Conservation (phyloP, 2,329 filamentous ascomycete species). For the Alternaria brassicicola region DNA sequence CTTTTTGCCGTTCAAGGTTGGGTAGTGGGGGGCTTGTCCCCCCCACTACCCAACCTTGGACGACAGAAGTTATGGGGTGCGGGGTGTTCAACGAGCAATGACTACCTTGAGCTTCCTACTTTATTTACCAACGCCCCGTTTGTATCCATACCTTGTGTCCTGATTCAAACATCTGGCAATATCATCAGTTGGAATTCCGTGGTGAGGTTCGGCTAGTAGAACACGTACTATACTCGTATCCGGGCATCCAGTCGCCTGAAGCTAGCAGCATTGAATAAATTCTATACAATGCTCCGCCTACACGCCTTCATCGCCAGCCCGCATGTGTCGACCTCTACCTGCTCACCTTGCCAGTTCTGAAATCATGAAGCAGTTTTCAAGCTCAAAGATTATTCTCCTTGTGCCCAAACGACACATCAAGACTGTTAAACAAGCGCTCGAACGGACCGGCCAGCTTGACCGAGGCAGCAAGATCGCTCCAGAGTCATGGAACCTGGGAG, state of each 20-base stretch:
- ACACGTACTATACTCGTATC: not conserved
- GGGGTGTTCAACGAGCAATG: constrained; percentile 21
- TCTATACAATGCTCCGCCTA: not conserved
- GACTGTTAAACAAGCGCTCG: constrained; percentile 47
- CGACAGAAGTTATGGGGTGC: no score
- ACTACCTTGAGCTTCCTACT: not conserved
- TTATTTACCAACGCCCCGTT: not conserved
- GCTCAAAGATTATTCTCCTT: constrained; percentile 19
- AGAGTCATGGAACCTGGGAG: not conserved
- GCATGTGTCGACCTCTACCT: not conserved
- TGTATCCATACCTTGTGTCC: not conserved
- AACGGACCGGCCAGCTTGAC: constrained; percentile 37
- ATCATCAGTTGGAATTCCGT: not conserved
- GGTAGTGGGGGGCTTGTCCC: no score
- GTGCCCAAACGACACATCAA: constrained; percentile 48
- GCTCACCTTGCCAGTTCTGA: not conserved
- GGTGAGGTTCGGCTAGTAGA: not conserved
- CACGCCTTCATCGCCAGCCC: not conserved
- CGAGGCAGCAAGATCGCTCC: constrained; percentile 37
- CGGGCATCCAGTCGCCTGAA: not conserved
- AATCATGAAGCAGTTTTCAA: not conserved
- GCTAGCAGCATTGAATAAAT: not conserved
- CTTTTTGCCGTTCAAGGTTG: no score
- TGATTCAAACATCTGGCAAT: not conserved
- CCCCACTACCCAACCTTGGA: no score